A percentile compares a stretch with the other conserved stretches of the same genome.
Conservation (phyloP, 352 stramenopile species). For the Aphanomyces cochlioides region DNA sequence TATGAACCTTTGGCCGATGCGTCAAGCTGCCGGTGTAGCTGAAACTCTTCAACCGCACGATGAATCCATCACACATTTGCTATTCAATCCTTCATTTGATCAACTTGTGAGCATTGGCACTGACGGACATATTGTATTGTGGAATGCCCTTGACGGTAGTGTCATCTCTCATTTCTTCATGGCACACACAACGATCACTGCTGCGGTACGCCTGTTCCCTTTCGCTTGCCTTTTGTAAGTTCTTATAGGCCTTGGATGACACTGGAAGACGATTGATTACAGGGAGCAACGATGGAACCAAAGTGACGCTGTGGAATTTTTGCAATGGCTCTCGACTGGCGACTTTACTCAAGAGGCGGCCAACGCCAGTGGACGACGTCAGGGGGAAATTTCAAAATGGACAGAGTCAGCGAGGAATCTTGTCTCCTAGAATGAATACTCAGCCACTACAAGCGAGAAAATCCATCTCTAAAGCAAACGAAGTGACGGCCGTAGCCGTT, state of each 20-base stretch:
- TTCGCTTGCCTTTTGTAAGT: too few relatives aligned
- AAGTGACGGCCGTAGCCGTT: slow-evolving; percentile 78
- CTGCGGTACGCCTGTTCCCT: background rate
- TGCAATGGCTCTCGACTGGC: slow-evolving; percentile 83
- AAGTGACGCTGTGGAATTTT: slow-evolving; percentile 89
- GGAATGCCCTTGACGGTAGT: slow-evolving; percentile 36
- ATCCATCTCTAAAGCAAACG: slow-evolving; percentile 37
- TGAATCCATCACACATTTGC: slow-evolving; percentile 48
- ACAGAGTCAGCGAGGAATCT: too few relatives aligned
- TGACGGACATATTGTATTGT: slow-evolving; percentile 34
- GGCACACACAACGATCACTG: slow-evolving; percentile 26
- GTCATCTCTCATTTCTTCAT: slow-evolving; percentile 36
- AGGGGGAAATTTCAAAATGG: too few relatives aligned
- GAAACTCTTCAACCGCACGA: slow-evolving; percentile 37
- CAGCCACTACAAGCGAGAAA: slow-evolving; percentile 39
- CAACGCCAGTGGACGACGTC: too few relatives aligned
- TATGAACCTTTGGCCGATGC: slow-evolving; percentile 18
- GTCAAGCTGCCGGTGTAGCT: background rate
- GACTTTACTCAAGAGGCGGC: slow-evolving; percentile 60
- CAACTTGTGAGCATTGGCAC: slow-evolving; percentile 71
- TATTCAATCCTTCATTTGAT: slow-evolving; percentile 81
- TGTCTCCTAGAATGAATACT: slow-evolving; percentile 32
- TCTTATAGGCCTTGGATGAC: slow-evolving; percentile 47
- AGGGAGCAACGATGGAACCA: slow-evolving; percentile 65
- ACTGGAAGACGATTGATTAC: slow-evolving; percentile 74